phyloP scores from a whole-genome alignment of 257 asterid species.

The Petunia axillaris region DNA sequence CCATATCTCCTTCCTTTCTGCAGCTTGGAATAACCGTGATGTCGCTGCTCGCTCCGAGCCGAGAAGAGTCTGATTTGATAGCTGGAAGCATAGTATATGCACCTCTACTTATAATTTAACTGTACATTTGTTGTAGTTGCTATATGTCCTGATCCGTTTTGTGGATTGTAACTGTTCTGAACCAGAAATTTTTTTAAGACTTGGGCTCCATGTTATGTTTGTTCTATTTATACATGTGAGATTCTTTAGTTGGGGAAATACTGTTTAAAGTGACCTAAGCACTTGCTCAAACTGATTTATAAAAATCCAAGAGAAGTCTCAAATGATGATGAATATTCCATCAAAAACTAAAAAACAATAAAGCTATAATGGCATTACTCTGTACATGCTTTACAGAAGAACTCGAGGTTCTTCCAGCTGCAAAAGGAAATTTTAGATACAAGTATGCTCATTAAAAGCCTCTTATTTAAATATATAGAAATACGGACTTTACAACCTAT shows the following conservation, averaged over 20 bases:
- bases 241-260: neutral
- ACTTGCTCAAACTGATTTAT: neutral
- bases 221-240: neutral
- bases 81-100: neutral
- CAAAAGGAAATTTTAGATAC: slow-evolving; percentile 3
- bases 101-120: neutral
- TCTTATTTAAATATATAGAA: slow-evolving; percentile 9
- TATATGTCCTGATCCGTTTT: neutral
- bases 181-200: neutral
- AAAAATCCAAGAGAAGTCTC: neutral
- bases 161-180: neutral
- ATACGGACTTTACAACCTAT: neutral
- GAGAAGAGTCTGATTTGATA: neutral
- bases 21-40: neutral
- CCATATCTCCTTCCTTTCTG: neutral
- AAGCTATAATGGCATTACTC: neutral
- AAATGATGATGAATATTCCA: neutral
- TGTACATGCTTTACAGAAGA: neutral
- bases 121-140: neutral
- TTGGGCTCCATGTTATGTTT: neutral
- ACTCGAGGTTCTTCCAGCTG: neutral
- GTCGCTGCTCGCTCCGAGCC: neutral
- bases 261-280: neutral
- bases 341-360: too few species aligned
- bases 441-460: neutral